Conservation (phyloP, 2,329 filamentous ascomycete species). For the Mycosphaerella sp. region DNA sequence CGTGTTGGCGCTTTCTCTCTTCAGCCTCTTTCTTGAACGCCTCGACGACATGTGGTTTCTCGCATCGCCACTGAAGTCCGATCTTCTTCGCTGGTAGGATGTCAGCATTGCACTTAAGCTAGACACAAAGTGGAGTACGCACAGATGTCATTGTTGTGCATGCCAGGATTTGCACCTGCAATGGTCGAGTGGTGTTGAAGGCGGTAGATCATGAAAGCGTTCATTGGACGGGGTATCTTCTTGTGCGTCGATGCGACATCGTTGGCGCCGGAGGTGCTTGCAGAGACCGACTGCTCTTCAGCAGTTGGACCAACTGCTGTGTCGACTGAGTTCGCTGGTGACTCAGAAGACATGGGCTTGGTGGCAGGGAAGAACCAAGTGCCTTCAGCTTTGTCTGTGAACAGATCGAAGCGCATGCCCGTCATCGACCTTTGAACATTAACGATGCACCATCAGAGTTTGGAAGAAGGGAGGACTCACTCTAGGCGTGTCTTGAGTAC, state of each 20-base stretch:
- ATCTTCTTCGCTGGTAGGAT: constrained; percentile 15
- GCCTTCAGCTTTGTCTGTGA: neutral
- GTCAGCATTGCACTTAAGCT: constrained; percentile 2
- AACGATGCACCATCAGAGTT: neutral
- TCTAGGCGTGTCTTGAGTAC: constrained; percentile 2
- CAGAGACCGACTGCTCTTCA: constrained; percentile 7
- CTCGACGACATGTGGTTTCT: constrained; percentile 9
- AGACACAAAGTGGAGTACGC: constrained; percentile 21
- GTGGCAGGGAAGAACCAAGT: constrained; percentile 1
- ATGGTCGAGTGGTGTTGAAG: constrained; percentile 13
- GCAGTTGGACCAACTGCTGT: neutral
- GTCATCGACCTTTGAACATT: constrained; percentile 1
- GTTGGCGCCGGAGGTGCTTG: constrained; percentile 13
- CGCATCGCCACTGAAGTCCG: constrained; percentile 8
- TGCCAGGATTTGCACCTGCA: constrained; percentile 39
- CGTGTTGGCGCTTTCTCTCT: constrained; percentile 12
- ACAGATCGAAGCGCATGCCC: constrained; percentile 4
- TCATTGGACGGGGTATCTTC: constrained; percentile 15
- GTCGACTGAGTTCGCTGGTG: constrained; percentile 9
- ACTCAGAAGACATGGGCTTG: constrained; percentile 8
- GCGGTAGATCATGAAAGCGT: constrained; percentile 20
- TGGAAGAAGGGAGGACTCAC: neutral
- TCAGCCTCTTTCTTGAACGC: constrained; percentile 8
- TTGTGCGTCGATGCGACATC: constrained; percentile 13
- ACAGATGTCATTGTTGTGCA: constrained; percentile 34